Base-by-base conservation (phyloP, 371 early-diverging fungal species). In the Rhizomucor pusillus region DNA sequence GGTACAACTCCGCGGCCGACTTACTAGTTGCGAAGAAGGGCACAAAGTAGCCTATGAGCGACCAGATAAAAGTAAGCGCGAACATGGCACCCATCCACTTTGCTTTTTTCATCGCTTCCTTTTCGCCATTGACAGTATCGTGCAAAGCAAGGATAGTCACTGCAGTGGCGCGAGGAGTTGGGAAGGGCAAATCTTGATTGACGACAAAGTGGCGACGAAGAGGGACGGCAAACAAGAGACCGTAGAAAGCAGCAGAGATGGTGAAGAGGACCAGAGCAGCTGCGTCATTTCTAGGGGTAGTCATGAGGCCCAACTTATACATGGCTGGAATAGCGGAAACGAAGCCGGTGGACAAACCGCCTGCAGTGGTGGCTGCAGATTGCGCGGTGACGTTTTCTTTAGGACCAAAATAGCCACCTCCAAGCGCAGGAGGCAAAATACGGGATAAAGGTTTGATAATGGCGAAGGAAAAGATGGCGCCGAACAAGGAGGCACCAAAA, bases 161-260 rank as follows among this genome's bases (percentile, higher is more conserved):
- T 11, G 89, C 89, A 20, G 89, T 76, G 48, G 83, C 88, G 59
- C 82, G 81, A 12, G 86, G 85, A 20, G 89, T 79, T 34, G 89
- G 89, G 77, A 89, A 89, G 54, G 77, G 72, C 51, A 89, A 63
- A 50, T 89, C 73, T 57, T 82, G 82, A 56, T 87, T 84, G 63
- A 89, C 73, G 50, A 89, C 79, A 57, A 86, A 89, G 62, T 86
- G 84, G 10, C 67, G 43, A 47, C 90, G 85, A 25, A 89, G 82
- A 39, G 90, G 90, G 33, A 89, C 75, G 47, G 86, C 87, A 57
- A 87, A 89, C 72, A 87, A 89, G 29, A 88, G 65, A 55, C 90
- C 90, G 37, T 84, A 86, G 73, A 84, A 84, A n/a, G 87, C 83
- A 33, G 82, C 71, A 48, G 75, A 73, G 43, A 74, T 70, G 7